These are phyloP conservation scores for Naematelia aurantialba DNA, from an alignment of 768 basidiomycete genomes.

Conservation along the genomic window DNA sequence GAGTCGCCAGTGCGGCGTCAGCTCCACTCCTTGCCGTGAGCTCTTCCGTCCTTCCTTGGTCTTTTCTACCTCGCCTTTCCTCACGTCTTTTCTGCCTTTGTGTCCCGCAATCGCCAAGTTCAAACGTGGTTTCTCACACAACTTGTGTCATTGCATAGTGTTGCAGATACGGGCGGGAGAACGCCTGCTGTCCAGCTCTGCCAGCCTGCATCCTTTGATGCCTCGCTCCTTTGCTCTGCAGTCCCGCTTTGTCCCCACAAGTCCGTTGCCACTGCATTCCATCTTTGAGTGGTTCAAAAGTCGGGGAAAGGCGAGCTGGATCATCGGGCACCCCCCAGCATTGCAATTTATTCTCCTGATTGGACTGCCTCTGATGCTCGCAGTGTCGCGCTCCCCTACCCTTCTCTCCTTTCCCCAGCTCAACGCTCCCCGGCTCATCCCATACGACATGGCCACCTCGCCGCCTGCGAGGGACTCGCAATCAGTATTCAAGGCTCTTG, in stretches of 20 bases:
- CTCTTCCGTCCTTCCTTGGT: neutral
- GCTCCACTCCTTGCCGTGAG: neutral
- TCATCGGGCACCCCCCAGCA: slow-evolving; percentile 5
- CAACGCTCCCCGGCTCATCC: neutral
- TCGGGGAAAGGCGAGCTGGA: too few relatives aligned
- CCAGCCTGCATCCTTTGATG: neutral
- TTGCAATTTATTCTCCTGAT: neutral
- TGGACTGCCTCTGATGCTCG: slow-evolving; percentile 17
- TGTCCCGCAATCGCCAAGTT: too few relatives aligned
- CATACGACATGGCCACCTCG: slow-evolving; percentile 4
- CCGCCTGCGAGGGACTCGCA: slow-evolving; percentile 4
- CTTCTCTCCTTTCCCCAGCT: slow-evolving; percentile 7
- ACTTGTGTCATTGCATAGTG: too few relatives aligned
- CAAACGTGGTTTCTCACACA: too few relatives aligned
- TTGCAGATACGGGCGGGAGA: too few relatives aligned
- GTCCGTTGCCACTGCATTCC: slow-evolving; percentile 1
- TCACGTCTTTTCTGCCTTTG: slow-evolving; percentile 2
- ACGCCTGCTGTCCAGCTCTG: neutral
- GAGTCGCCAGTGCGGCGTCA: neutral
- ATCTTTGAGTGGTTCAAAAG: slow-evolving; percentile 1
- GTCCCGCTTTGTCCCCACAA: neutral
- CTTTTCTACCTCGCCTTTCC: slow-evolving; percentile 1
- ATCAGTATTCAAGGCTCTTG: slow-evolving; percentile 42
- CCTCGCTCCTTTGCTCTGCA: neutral
- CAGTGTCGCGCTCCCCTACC: slow-evolving; percentile 18